Evolutionary conservation across 2,329 filamentous ascomycete species (phyloP).

Genomic region (Thyridium curvatum): DNA sequence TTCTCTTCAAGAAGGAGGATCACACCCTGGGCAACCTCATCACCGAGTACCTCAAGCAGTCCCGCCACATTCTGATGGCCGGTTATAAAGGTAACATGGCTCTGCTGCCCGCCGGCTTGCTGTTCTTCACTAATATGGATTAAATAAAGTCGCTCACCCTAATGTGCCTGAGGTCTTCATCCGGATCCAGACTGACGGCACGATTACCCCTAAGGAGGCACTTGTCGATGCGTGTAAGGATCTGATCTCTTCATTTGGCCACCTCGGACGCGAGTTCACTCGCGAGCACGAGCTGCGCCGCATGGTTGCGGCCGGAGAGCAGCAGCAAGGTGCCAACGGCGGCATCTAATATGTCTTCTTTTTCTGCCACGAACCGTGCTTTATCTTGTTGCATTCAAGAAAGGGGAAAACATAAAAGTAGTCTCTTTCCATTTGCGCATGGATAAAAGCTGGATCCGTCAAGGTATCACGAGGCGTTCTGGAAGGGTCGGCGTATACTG

Average conservation of each 20-base stretch:
- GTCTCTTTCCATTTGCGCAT: too few species aligned
- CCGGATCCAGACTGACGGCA: conserved; percentile 87
- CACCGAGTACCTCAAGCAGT: conserved; percentile 76
- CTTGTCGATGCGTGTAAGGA: conserved; percentile 75
- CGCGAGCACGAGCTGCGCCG: conserved; percentile 87
- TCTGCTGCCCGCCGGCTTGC: conserved; percentile 16
- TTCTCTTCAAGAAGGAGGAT: conserved; percentile 93
- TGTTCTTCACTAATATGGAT: conserved; percentile 20
- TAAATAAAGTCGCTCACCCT: conserved; percentile 45
- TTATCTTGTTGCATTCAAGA: background rate
- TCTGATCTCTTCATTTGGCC: conserved; percentile 73
- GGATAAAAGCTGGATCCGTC: too few species aligned
- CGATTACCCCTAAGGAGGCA: conserved; percentile 81
- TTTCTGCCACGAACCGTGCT: conserved; percentile 1
- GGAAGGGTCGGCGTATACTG: background rate
- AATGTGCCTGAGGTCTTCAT: conserved; percentile 60
- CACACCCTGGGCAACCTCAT: conserved; percentile 92
- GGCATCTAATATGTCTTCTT: conserved; percentile 11
- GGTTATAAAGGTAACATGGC: conserved; percentile 73
- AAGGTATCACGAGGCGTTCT: too few species aligned
- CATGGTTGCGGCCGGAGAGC: conserved; percentile 65
- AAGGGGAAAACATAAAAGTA: too few species aligned
- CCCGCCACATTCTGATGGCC: conserved; percentile 79
- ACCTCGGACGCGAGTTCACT: conserved; percentile 80
- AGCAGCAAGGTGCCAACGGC: conserved; percentile 27